Conservation (phyloP, 129 eudicot species). For the Tagetes erecta region DNA sequence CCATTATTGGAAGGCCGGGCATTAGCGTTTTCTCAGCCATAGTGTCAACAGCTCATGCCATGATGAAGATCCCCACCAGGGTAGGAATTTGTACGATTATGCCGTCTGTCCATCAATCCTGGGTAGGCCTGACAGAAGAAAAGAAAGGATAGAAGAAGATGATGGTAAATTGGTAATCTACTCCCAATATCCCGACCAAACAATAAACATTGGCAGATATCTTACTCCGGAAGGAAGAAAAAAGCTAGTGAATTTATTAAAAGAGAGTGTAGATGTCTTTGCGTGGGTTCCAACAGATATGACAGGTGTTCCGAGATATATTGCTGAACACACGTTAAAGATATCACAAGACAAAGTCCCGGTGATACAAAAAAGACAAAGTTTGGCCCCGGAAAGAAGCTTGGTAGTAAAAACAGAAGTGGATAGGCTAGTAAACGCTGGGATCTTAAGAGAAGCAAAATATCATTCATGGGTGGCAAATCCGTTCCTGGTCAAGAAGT, state of each 20-base stretch:
- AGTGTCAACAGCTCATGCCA: neutral
- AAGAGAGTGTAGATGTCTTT: neutral
- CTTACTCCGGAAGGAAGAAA: neutral
- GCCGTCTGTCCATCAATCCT: fast-evolving
- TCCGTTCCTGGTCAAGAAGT: neutral
- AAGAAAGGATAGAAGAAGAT: too few species aligned
- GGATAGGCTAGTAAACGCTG: neutral
- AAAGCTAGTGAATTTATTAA: neutral
- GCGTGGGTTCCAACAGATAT: neutral
- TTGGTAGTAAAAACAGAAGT: neutral
- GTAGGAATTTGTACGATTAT: neutral
- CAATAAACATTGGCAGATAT: neutral
- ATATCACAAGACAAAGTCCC: neutral
- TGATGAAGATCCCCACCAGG: neutral
- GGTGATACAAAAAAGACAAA: too few species aligned
- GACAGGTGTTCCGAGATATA: neutral
- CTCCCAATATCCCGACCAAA: neutral
- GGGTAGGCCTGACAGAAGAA: neutral
- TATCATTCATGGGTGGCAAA: neutral
- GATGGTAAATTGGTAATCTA: neutral
- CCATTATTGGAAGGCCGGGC: neutral
- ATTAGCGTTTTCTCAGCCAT: neutral
- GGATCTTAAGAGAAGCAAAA: neutral
- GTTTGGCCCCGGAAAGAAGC: neutral
- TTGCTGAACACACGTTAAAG: neutral